phyloP scores from a whole-genome alignment of 345 rosid species.

The Kandelia obovata region DNA sequence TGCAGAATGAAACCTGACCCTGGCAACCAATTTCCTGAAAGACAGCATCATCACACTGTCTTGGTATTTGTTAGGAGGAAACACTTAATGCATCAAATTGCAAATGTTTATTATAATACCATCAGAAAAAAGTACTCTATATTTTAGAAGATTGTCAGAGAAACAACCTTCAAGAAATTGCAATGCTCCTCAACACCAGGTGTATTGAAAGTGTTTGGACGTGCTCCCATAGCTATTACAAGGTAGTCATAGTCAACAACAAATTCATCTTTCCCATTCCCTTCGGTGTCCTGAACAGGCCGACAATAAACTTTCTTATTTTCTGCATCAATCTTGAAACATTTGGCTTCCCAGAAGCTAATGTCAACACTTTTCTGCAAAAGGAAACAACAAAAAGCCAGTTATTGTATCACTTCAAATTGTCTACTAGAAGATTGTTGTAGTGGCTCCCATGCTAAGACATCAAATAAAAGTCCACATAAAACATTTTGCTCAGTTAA shows the following conservation, averaged over 20 bases:
- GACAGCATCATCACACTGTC: not conserved
- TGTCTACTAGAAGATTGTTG: too few relatives aligned
- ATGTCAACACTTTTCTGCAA: constrained; percentile 49
- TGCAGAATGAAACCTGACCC: not conserved
- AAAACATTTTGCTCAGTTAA: too few relatives aligned
- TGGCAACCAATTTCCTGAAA: not conserved
- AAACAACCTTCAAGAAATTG: constrained; percentile 55
- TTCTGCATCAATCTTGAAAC: constrained; percentile 52
- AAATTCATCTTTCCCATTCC: constrained; percentile 51
- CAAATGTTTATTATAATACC: too few relatives aligned
- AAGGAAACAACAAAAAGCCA: not conserved
- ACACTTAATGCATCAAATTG: too few relatives aligned
- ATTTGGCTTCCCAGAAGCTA: constrained; percentile 67
- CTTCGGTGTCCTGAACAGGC: constrained; percentile 33
- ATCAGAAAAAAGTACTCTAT: too few relatives aligned
- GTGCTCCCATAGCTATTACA: constrained; percentile 66
- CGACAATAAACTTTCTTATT: constrained; percentile 55
- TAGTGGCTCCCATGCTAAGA: not conserved
- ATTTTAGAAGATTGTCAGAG: not conserved
- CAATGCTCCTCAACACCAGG: constrained; percentile 76
- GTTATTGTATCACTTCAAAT: not conserved
- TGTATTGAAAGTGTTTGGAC: constrained; percentile 70
- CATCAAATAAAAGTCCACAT: too few relatives aligned
- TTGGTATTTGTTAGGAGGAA: not conserved
- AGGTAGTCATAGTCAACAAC: constrained; percentile 65